A percentile compares a stretch with the other conserved stretches of the same genome.
These are phyloP conservation scores for Ceratobasidium sp. DNA, from an alignment of 1,284 basidiomycete species.

Conservation along the genomic window DNA sequence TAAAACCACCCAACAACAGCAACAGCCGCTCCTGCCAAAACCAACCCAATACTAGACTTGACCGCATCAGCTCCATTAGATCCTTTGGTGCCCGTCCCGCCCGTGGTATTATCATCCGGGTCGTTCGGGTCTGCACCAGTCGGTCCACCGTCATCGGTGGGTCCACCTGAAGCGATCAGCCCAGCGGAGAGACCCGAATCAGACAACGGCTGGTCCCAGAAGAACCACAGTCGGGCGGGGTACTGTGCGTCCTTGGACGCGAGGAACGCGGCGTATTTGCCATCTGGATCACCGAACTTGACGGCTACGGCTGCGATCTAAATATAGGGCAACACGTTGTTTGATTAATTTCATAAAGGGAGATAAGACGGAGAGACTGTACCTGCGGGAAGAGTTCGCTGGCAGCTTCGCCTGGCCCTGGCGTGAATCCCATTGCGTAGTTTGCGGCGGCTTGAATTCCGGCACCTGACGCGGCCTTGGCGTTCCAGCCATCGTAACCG, in stretches of 20 bases:
- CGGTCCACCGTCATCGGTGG: slow-evolving; percentile 23
- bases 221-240: slow-evolving; percentile 50
- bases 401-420: slow-evolving; percentile 50
- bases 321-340: neutral
- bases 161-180: slow-evolving; percentile 6
- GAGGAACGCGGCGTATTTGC: slow-evolving; percentile 49
- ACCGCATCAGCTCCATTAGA: slow-evolving; percentile 20
- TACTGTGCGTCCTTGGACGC: slow-evolving; percentile 50
- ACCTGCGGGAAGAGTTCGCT: slow-evolving; percentile 51
- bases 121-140: slow-evolving; percentile 18
- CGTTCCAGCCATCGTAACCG: slow-evolving; percentile 64
- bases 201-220: slow-evolving; percentile 48
- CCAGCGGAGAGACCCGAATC: slow-evolving; percentile 46
- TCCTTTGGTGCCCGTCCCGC: slow-evolving; percentile 11
- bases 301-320: slow-evolving; percentile 48
- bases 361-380: neutral
- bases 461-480: slow-evolving; percentile 63
- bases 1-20: slow-evolving; percentile 13
- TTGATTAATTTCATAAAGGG: neutral
- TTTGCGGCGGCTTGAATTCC: slow-evolving; percentile 71
- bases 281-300: slow-evolving; percentile 48
- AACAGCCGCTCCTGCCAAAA: neutral
- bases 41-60: neutral
- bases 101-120: slow-evolving; percentile 8
- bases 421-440: slow-evolving; percentile 65